phyloP scores from a whole-genome alignment of 345 rosid genomes.

The Acer saccharum region DNA sequence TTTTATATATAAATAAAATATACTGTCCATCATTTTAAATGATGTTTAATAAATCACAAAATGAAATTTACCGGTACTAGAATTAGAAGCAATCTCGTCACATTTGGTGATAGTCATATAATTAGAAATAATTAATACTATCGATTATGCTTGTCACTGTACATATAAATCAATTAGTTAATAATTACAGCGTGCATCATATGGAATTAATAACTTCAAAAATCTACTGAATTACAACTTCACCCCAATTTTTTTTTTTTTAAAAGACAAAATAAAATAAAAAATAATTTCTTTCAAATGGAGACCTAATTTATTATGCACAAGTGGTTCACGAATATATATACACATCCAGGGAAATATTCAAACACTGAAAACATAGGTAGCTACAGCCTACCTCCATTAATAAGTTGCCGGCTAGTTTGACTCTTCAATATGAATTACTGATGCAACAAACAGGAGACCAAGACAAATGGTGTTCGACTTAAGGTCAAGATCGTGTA shows the following conservation, averaged over 20 bases:
- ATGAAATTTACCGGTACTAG: neutral
- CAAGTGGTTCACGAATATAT: too few relatives aligned
- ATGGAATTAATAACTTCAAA: neutral
- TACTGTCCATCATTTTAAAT: neutral
- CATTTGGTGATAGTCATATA: constrained; percentile 5
- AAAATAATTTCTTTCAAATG: neutral
- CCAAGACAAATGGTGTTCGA: neutral
- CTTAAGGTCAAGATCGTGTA: neutral
- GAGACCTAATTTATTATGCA: neutral
- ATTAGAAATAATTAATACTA: neutral
- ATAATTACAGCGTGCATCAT: neutral
- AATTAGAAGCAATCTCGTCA: neutral
- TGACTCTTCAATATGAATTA: neutral
- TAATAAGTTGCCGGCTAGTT: constrained; percentile 2
- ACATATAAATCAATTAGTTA: constrained; percentile 4
- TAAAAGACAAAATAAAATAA: neutral
- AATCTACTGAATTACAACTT: neutral
- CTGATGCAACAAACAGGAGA: neutral
- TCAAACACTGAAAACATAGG: neutral
- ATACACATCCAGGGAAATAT: too few relatives aligned
- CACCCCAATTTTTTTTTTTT: too few relatives aligned
- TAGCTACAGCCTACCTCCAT: constrained; percentile 6
- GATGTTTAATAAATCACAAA: neutral
- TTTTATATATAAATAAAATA: too few relatives aligned
- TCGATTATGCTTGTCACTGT: constrained; percentile 2